Evolutionary conservation across 2,329 filamentous ascomycete genomes (phyloP).

Genomic region (Stromatinia cepivora): DNA sequence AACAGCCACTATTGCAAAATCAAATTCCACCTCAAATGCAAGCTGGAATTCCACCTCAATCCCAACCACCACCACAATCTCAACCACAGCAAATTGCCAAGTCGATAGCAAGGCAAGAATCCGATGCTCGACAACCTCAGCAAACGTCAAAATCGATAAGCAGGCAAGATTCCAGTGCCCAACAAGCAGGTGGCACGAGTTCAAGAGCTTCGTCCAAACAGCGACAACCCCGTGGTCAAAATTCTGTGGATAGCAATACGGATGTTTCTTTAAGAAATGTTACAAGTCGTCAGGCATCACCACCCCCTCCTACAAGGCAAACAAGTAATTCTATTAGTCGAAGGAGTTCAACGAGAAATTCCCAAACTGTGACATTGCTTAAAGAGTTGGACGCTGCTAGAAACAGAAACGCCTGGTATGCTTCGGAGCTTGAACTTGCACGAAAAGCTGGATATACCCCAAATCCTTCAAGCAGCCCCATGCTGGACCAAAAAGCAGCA

Average conservation of each 20-base stretch:
- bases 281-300: constrained; percentile 53
- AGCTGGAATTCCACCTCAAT: constrained; percentile 13
- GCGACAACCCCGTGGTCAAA: constrained; percentile 59
- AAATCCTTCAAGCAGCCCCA: constrained; percentile 66
- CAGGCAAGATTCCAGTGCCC: constrained; percentile 33
- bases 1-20: background rate
- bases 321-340: constrained; percentile 60
- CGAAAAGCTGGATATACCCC: constrained; percentile 85
- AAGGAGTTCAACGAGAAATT: constrained; percentile 59
- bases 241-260: constrained; percentile 67
- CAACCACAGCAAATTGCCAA: constrained; percentile 41
- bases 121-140: constrained; percentile 42
- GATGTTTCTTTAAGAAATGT: constrained; percentile 52
- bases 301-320: constrained; percentile 58
- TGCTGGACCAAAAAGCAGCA: constrained; percentile 71
- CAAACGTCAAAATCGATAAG: constrained; percentile 42
- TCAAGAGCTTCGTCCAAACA: constrained; percentile 49
- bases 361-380: constrained; percentile 65
- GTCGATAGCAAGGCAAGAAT: constrained; percentile 29
- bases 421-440: constrained; percentile 88
- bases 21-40: constrained; percentile 5
- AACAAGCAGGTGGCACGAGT: constrained; percentile 30
- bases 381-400: constrained; percentile 85
- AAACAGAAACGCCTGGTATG: constrained; percentile 94
- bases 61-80: constrained; percentile 9